Conservation (phyloP, 164 flowering plant genomes). For the Liriodendron chinense region DNA sequence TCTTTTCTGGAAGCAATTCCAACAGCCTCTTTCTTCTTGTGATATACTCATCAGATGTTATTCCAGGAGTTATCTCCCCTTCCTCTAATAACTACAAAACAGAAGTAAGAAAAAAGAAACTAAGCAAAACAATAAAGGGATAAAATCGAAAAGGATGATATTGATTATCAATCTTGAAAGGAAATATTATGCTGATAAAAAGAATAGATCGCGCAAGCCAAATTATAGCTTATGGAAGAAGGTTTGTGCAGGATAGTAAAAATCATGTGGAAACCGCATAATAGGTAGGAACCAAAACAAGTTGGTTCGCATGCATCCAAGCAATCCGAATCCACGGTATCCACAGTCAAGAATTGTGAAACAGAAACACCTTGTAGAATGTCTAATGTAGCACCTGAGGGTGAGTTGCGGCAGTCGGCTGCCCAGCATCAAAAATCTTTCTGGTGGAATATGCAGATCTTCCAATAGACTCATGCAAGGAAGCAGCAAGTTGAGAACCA, state of each 20-base stretch:
- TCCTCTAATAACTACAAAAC: constrained; percentile 54
- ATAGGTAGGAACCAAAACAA: not conserved
- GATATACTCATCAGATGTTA: constrained; percentile 62
- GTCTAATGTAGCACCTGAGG: constrained; percentile 52
- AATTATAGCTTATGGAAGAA: not conserved
- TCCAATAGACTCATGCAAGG: constrained; percentile 25
- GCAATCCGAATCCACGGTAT: not conserved
- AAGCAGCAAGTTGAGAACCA: constrained; percentile 3
- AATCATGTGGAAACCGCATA: not conserved
- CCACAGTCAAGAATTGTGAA: not conserved
- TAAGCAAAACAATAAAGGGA: not conserved
- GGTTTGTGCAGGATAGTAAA: not conserved
- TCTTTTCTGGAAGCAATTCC: constrained; percentile 77
- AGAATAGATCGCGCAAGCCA: not conserved
- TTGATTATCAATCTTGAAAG: not conserved
- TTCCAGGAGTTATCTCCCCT: constrained; percentile 89
- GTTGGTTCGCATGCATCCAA: not conserved
- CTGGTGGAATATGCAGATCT: constrained; percentile 39
- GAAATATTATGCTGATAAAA: not conserved
- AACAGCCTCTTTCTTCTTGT: constrained; percentile 65
- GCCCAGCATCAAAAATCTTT: constrained; percentile 59
- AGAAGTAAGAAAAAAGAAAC: not conserved
- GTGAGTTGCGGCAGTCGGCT: constrained; percentile 78
- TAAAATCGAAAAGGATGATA: not conserved
- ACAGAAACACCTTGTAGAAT: not conserved